Percentiles rank a stretch among this genome's conserved stretches.
Conservation (phyloP, 495 filamentous ascomycete species). For the Apiosordaria backusii region DNA sequence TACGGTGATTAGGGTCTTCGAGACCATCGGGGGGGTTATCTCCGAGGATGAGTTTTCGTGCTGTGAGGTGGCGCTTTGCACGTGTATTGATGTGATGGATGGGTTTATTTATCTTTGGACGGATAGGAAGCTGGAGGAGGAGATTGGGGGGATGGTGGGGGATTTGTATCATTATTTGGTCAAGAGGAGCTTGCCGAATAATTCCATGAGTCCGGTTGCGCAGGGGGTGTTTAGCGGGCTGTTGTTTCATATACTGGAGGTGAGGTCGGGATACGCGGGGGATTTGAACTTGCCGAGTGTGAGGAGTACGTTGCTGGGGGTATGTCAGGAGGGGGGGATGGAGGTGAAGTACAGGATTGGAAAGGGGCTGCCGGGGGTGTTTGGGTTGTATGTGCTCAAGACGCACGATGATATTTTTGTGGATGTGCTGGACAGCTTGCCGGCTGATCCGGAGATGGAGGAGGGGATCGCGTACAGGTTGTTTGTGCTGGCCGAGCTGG, state of each 20-base stretch:
- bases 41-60: conserved; percentile 60
- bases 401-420: conserved; percentile 78
- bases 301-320: conserved; percentile 67
- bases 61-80: conserved; percentile 69
- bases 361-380: conserved; percentile 65
- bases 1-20: conserved; percentile 43
- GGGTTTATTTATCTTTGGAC: conserved; percentile 64
- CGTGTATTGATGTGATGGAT: conserved; percentile 68
- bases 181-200: conserved; percentile 56
- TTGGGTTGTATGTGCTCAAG: conserved; percentile 71
- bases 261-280: conserved; percentile 59
- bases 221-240: conserved; percentile 63
- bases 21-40: conserved; percentile 55
- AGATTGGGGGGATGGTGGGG: conserved; percentile 56
- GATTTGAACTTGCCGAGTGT: conserved; percentile 58
- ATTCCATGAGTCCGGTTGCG: conserved; percentile 62
- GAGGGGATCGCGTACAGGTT: conserved; percentile 88
- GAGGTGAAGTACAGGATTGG: conserved; percentile 73
- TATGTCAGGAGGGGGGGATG: conserved; percentile 64
- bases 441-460: conserved; percentile 61
- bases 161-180: conserved; percentile 82
- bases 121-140: conserved; percentile 40
- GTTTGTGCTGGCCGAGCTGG: conserved; percentile 68
- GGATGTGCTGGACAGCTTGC: conserved; percentile 70
- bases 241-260: conserved; percentile 62